Evolutionary conservation across 2,329 filamentous ascomycete species (phyloP).

Genomic region (Anisogramma anomala): DNA sequence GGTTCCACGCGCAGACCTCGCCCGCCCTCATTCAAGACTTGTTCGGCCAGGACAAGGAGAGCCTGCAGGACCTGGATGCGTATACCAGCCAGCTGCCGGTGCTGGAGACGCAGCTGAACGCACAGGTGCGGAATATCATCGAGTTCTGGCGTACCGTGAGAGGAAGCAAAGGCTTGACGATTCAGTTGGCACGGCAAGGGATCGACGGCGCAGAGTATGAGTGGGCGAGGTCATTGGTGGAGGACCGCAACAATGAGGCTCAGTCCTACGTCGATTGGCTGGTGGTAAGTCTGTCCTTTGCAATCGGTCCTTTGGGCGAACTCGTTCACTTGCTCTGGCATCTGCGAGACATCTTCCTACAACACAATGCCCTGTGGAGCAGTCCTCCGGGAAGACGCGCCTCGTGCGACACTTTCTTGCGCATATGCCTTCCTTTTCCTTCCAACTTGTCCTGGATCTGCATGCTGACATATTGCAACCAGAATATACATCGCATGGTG

Average conservation of each 20-base stretch:
- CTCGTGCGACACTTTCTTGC: not conserved
- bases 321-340: too few relatives aligned
- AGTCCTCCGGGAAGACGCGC: too few relatives aligned
- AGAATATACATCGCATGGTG: constrained; percentile 78
- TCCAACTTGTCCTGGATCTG: not conserved
- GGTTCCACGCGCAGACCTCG: constrained; percentile 86
- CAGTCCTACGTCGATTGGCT: constrained; percentile 98
- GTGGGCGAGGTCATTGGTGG: constrained; percentile 80
- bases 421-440: not conserved
- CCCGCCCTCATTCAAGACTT: constrained; percentile 84
- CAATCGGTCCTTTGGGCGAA: too few relatives aligned
- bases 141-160: constrained; percentile 73
- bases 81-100: constrained; percentile 71
- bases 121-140: constrained; percentile 85
- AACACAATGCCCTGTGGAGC: too few relatives aligned
- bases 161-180: constrained; percentile 74
- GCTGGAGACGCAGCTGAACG: constrained; percentile 83
- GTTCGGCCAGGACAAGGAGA: constrained; percentile 65
- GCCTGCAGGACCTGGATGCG: constrained; percentile 66
- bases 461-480: not conserved
- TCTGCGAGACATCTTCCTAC: too few relatives aligned
- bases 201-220: constrained; percentile 94
- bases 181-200: constrained; percentile 85
- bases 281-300: constrained; percentile 47
- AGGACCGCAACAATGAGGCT: constrained; percentile 95